These are phyloP conservation scores for Nothopassalora personata DNA, from an alignment of 2,329 filamentous ascomycete genomes.

Conservation along the genomic window DNA sequence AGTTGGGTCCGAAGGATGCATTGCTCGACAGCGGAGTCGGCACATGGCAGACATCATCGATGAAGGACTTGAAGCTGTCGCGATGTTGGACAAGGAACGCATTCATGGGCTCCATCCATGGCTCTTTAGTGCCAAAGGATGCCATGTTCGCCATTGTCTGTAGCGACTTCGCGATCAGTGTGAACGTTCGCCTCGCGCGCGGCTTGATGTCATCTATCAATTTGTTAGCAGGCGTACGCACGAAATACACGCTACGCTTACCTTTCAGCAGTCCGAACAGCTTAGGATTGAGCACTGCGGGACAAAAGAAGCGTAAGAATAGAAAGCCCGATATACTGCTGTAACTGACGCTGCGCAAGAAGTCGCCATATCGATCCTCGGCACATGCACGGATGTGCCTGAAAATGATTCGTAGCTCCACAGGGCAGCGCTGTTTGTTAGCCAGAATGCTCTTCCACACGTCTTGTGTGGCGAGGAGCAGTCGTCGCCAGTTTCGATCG, in stretches of 20 bases:
- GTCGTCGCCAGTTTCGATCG: slow-evolving; percentile 72
- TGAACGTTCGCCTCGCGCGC: slow-evolving; percentile 79
- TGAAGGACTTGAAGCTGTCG: slow-evolving; percentile 75
- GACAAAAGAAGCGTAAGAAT: slow-evolving; percentile 91
- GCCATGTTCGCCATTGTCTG: slow-evolving; percentile 88
- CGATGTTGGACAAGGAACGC: slow-evolving; percentile 71
- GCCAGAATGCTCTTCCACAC: slow-evolving; percentile 78
- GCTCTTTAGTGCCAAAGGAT: slow-evolving; percentile 87
- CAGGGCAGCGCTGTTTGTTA: slow-evolving; percentile 69
- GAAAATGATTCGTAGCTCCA: slow-evolving; percentile 78
- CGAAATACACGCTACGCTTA: slow-evolving; percentile 31
- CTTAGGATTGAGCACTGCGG: slow-evolving; percentile 92
- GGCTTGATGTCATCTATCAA: slow-evolving; percentile 71
- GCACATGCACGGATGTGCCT: slow-evolving; percentile 89
- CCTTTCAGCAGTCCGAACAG: slow-evolving; percentile 78
- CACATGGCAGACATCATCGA: slow-evolving; percentile 80
- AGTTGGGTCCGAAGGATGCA: slow-evolving; percentile 43
- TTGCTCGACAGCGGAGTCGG: slow-evolving; percentile 58
- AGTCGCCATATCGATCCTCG: slow-evolving; percentile 91
- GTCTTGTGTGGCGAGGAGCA: slow-evolving; percentile 71
- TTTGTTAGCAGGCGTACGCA: slow-evolving; percentile 9
- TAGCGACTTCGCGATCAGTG: slow-evolving; percentile 84
- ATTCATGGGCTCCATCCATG: slow-evolving; percentile 99
- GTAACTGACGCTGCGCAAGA: slow-evolving; percentile 80
- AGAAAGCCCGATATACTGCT: slow-evolving; percentile 93